These are phyloP conservation scores for Thyridium curvatum DNA, from an alignment of 2,329 filamentous ascomycete species.

Conservation along the genomic window DNA sequence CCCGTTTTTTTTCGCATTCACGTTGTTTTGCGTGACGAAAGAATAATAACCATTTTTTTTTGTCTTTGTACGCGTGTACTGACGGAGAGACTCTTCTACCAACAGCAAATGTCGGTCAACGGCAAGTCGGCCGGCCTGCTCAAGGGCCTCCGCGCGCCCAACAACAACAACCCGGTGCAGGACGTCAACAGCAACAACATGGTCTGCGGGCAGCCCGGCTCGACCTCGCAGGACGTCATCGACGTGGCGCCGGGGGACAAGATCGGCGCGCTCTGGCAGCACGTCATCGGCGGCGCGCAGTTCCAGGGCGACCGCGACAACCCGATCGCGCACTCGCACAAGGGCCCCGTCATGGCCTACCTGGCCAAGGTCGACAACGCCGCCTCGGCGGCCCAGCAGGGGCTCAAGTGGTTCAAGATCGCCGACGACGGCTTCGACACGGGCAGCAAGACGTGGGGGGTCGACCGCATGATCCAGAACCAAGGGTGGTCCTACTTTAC, in stretches of 20 bases:
- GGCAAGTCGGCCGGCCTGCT: conserved; percentile 34
- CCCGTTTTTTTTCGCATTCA: background rate
- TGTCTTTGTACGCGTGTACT: background rate
- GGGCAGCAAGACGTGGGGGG: conserved; percentile 37
- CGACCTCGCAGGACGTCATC: conserved; percentile 35
- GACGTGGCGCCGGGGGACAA: conserved; percentile 43
- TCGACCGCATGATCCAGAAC: conserved; percentile 35
- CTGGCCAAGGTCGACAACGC: conserved; percentile 47
- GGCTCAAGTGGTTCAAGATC: conserved; percentile 49
- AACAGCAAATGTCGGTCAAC: conserved; percentile 38
- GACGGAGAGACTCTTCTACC: background rate
- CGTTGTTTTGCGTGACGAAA: background rate
- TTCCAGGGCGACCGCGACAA: conserved; percentile 41
- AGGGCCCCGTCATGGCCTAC: conserved; percentile 47
- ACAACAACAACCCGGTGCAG: conserved; percentile 46
- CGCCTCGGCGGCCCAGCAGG: conserved; percentile 29
- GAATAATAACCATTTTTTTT: background rate
- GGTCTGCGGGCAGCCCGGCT: conserved; percentile 39
- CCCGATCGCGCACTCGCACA: conserved; percentile 48
- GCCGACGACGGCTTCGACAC: conserved; percentile 41
- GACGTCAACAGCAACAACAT: conserved; percentile 42
- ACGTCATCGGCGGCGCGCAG: conserved; percentile 47
- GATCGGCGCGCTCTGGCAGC: conserved; percentile 45
- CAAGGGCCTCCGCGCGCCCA: conserved; percentile 39
- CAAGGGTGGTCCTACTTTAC: conserved; percentile 41